Conservation (phyloP, 176 grass and related monocot species). For the Tuctoria greenei region DNA sequence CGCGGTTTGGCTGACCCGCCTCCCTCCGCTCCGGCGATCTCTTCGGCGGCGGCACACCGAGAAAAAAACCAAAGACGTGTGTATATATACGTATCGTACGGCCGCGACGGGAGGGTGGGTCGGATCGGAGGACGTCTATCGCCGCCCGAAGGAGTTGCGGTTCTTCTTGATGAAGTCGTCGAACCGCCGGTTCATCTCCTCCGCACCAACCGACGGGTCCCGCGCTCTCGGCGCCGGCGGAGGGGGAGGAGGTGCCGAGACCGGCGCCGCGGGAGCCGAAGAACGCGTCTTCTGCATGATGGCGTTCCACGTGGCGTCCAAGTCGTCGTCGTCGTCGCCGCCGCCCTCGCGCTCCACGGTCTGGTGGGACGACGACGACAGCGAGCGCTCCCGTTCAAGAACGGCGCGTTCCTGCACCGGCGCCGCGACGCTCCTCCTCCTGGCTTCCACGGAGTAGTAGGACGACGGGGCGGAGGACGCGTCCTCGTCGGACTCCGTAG, state of each 20-base stretch:
- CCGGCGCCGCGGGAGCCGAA: not conserved
- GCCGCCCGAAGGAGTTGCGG: constrained; percentile 52
- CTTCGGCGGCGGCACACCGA: constrained; percentile 35
- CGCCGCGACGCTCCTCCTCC: constrained; percentile 14
- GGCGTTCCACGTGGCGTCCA: constrained; percentile 82
- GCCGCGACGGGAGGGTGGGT: not conserved
- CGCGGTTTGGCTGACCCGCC: not conserved
- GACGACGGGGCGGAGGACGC: constrained; percentile 15
- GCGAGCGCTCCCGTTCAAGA: not conserved
- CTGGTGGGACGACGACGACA: not conserved
- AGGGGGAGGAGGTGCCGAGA: not conserved
- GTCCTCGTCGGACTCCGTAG: constrained; percentile 53
- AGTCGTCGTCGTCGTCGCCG: constrained; percentile 50
- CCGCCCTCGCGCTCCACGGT: not conserved
- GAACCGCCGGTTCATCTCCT: constrained; percentile 70
- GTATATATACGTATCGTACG: constrained; percentile 16
- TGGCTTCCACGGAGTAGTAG: constrained; percentile 16
- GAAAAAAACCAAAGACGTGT: constrained; percentile 34
- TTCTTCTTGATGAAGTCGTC: constrained; percentile 92
- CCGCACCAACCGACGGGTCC: constrained; percentile 45
- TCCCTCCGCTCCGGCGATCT: constrained; percentile 43
- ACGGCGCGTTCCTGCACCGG: not conserved
- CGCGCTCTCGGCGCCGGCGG: constrained; percentile 14
- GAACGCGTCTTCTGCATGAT: constrained; percentile 70
- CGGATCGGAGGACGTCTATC: not conserved